A percentile compares a stretch with the other conserved stretches of the same genome.
Evolutionary conservation across 108 stramenopile species (phyloP).

Genomic region (Nitzschia putrida): DNA sequence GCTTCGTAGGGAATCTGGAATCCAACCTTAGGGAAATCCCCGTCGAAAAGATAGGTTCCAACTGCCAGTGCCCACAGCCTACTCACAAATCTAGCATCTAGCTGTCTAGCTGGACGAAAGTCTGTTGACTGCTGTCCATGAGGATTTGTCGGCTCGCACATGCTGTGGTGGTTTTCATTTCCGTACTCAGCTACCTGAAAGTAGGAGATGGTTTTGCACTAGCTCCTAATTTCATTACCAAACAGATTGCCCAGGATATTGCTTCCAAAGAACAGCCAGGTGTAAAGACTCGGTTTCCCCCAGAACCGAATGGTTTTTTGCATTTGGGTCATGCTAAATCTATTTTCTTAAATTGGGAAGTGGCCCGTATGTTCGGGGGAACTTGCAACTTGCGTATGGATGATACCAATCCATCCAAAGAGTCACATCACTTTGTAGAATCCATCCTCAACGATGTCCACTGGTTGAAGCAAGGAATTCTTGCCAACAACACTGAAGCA

Average conservation of each 20-base stretch:
- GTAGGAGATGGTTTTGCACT: conserved; percentile 58
- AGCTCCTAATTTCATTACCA: conserved; percentile 89
- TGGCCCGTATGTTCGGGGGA: conserved; percentile 81
- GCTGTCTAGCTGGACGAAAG: too few relatives aligned
- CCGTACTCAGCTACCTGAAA: too few relatives aligned
- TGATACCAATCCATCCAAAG: conserved; percentile 92
- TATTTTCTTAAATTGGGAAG: conserved; percentile 77
- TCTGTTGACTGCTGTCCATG: too few relatives aligned
- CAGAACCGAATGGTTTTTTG: conserved; percentile 98
- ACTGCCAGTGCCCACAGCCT: too few relatives aligned
- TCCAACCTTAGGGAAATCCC: too few relatives aligned
- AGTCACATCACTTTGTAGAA: conserved; percentile 81
- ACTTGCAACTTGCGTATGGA: conserved; percentile 88
- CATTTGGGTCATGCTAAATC: conserved; percentile 99
- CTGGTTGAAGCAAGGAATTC: conserved; percentile 77
- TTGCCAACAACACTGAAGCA: conserved; percentile 11
- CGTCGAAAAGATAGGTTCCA: too few relatives aligned
- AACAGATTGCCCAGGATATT: conserved; percentile 63
- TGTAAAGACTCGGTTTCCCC: conserved; percentile 95
- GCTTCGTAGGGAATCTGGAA: too few relatives aligned
- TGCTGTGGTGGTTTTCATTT: too few relatives aligned
- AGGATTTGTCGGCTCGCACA: too few relatives aligned
- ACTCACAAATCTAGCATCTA: too few relatives aligned
- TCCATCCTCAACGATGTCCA: conserved; percentile 88
- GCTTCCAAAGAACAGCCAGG: conserved; percentile 8